Evolutionary conservation across 768 basidiomycete genomes (phyloP).

Genomic region (Lyophyllum semitale): DNA sequence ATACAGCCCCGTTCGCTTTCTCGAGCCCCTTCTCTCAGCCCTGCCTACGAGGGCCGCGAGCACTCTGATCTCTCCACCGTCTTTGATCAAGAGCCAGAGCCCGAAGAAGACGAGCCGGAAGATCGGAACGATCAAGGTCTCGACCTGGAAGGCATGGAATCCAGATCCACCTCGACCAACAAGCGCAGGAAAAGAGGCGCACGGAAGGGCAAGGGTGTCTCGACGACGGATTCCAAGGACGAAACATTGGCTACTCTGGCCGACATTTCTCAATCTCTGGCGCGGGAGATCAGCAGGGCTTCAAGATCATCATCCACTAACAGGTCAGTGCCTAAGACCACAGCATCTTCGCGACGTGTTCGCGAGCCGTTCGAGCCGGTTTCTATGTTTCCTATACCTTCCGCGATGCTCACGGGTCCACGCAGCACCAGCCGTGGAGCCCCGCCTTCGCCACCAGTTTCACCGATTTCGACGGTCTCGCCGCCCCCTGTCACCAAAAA

Average conservation of each 20-base stretch:
- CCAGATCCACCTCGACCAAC: constrained; percentile 69
- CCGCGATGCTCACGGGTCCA: constrained; percentile 28
- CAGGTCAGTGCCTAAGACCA: constrained; percentile 30
- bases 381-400: constrained; percentile 45
- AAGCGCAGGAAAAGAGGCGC: constrained; percentile 85
- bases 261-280: constrained; percentile 78
- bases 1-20: constrained; percentile 58
- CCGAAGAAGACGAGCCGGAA: constrained; percentile 46
- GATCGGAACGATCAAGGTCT: constrained; percentile 39
- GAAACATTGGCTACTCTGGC: constrained; percentile 72
- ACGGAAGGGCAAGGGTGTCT: constrained; percentile 76
- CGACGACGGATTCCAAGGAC: constrained; percentile 44
- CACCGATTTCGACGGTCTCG: constrained; percentile 20
- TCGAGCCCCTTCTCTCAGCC: constrained; percentile 63
- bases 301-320: constrained; percentile 48
- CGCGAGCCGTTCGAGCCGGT: constrained; percentile 43
- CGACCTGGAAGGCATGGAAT: constrained; percentile 40
- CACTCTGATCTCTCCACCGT: constrained; percentile 53
- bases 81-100: constrained; percentile 50
- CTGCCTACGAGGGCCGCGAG: constrained; percentile 46
- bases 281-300: constrained; percentile 78
- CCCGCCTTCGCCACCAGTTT: constrained; percentile 20
- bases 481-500: constrained; percentile 63
- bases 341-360: constrained; percentile 27
- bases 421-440: constrained; percentile 18